Base-by-base conservation (phyloP, 257 asterid genomes). In the Nicotiana benthamiana region DNA sequence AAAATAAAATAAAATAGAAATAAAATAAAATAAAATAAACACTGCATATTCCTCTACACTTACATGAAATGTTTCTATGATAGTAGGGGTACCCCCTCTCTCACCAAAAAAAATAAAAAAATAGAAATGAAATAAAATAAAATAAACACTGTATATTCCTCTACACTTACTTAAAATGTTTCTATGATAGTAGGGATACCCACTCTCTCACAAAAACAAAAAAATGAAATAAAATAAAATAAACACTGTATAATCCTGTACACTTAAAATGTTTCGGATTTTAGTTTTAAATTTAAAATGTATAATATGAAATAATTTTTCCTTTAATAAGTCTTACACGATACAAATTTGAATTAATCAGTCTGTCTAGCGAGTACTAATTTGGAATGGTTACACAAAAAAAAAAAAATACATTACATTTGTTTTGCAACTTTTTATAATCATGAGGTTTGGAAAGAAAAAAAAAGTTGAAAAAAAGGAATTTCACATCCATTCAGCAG, bases 401-500 rank as follows among this genome's bases (percentile, higher is more conserved):
- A 34, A 6, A 34, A 6, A 34, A 34, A 34, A 34, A 2, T 48
- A 48, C 2, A 3, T 51, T 6, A 51, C 56, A 51, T 51, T 54
- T 54, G 61, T 22, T 10, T 18, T 70, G 0, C 5, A 30, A 59
- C 16, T 70, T 76, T 65, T 68, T 3, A 77, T 59, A 68, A 82
- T 77, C 17, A 65, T 70, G 82, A 34, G 75, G 66, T 74, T 64
- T 48, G 36, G 48, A 40, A 40, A 40, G 10, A 1, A 0, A 36
- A 1, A 40, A 40, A 40, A 28, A 36, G 13, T 54, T 40, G 0
- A 30, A 48, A 18, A 64, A 5, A 13, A 56, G 28, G 46, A 11
- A 43, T 34, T 66, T 22, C 24, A 84, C 67, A 48, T 74, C 27
- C 48, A 86, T 90, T 82, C 61, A 65, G 92, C 92, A 89, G 90